Evolutionary conservation across 2,329 filamentous ascomycete species (phyloP), one percentile per base, ranked within the genome.

Genomic region (Neopestalotiopsis clavispora): DNA sequence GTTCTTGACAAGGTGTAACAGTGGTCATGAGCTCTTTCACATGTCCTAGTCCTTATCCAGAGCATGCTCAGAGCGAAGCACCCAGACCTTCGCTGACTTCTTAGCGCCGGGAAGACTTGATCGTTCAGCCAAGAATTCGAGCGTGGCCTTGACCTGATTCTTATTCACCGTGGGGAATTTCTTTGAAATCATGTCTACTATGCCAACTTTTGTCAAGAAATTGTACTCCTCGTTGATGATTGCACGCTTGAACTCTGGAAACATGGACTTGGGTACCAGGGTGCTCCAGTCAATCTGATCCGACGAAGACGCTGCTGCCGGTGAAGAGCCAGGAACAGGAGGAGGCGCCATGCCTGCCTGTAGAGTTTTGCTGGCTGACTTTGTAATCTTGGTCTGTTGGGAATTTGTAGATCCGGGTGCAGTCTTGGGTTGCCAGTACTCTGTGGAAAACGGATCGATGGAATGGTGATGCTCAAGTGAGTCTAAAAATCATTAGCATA

Each of bases 381-480:
- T 69, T 45, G 69, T 57, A 10, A 69, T 20, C 38, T 61, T 34
- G 28, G 56, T 14, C 23, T 68, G 62, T 20, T 52, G 61, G 23
- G 62, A 13, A 17, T 20, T 14, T 42, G 63, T 10, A 52, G 63
- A 40, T 42, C 20, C 14, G 23, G 59, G 58, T 6, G 32, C 28
- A 14, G 56, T 3, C 32, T 69, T 69, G n/a, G 69, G 66, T 38
- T 84, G 81, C 96, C 96, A 98, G 79, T 98, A 98, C 0, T 84
- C 80, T 0, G 89, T 89, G 0, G 94, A 95, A 77, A 95, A 97
- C 0, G 96, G 96, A 75, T 99, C 91, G 72, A 99, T 95, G 7
- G 80, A 78, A 62, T 79, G 78, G 62, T 80, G 90, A 80, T 78
- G 81, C 49, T 86, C 80, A 14, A 89, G 81, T 68, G 78, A 76